Base-by-base conservation (phyloP, 2,329 filamentous ascomycete species). In the Domatiomyces catenatus region DNA sequence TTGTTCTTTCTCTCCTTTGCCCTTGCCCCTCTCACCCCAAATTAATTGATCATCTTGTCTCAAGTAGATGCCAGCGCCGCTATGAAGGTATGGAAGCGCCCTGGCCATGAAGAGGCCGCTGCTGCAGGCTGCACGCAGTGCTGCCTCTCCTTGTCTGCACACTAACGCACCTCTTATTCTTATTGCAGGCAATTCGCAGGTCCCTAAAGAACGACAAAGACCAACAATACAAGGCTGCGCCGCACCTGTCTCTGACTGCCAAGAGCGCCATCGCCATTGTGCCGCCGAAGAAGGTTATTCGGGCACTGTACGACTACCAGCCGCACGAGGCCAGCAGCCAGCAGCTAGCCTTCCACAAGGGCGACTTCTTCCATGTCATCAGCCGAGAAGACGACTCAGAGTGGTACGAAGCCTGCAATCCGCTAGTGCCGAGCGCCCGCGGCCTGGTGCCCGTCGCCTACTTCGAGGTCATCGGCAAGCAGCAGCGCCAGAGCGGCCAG, bases 331-430 rank as follows among this genome's bases (percentile, higher is more conserved):
- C 71, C 48, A 67, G 71, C 53, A 70, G 71, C 49, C 83, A 90
- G 65, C 83, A 94, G 71, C 75, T 98, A 61, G 83, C 84, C 65
- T 98, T 98, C 69, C 87, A 83, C 58, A 85, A 87, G 65, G 92
- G 92, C 63, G 92, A 98, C 67, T 98, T 96, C 68, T 92, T 98
- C 66, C 90, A 96, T 72, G 92, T 98, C 57, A 90, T 96, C 67
- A 87, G 86, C 62, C 84, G 90, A 67, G 92, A 96, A 71, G 83
- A 95, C 73, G 90, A 96, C 66, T 71, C 74, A 42, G 87, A 95
- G 65, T 98, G 92, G 90, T 98, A 95, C 75, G 92, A 96, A 70
- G 92, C 90, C 50, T 96, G 88, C 75, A 98, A 98, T 65, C 92
- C 92, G 54, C 79, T 85, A 48, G 75, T 94, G 58, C 87, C 85